Evolutionary conservation across 2,329 filamentous ascomycete genomes (phyloP).

Genomic region (Cercospora janseana): DNA sequence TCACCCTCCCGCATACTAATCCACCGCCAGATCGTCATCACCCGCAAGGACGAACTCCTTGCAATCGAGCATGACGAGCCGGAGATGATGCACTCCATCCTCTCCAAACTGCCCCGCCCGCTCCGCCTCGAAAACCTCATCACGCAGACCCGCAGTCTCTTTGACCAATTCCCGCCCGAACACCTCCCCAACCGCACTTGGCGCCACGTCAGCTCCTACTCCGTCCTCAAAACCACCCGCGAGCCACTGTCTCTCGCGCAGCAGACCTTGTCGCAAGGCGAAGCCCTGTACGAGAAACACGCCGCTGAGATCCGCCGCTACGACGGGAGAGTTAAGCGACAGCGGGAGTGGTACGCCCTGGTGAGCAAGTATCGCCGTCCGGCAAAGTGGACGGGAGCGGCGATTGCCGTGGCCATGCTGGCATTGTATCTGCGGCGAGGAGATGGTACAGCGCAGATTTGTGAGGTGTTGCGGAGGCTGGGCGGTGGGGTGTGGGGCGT

Average conservation of each 20-base stretch:
- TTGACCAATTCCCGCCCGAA: conserved; percentile 67
- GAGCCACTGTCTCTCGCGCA: conserved; percentile 49
- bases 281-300: conserved; percentile 67
- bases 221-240: conserved; percentile 80
- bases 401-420: conserved; percentile 65
- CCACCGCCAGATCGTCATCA: conserved; percentile 67
- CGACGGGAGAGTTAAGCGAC: not conserved
- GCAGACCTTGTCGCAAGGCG: conserved; percentile 65
- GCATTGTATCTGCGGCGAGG: conserved; percentile 50
- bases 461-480: not conserved
- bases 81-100: conserved; percentile 85
- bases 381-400: conserved; percentile 51
- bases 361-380: conserved; percentile 67
- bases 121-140: conserved; percentile 80
- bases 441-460: conserved; percentile 7
- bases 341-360: conserved; percentile 38
- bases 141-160: conserved; percentile 61
- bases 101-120: conserved; percentile 80
- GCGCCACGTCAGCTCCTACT: conserved; percentile 68
- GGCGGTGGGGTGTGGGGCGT: conserved; percentile 2
- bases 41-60: conserved; percentile 78
- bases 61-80: conserved; percentile 78
- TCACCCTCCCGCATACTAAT: not conserved
- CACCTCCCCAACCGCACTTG: conserved; percentile 63
- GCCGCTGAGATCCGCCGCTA: conserved; percentile 64